Percentiles rank a stretch among this genome's conserved stretches.
Conservation (phyloP, 768 basidiomycete species). For the Boletus rufocinnamomeus region DNA sequence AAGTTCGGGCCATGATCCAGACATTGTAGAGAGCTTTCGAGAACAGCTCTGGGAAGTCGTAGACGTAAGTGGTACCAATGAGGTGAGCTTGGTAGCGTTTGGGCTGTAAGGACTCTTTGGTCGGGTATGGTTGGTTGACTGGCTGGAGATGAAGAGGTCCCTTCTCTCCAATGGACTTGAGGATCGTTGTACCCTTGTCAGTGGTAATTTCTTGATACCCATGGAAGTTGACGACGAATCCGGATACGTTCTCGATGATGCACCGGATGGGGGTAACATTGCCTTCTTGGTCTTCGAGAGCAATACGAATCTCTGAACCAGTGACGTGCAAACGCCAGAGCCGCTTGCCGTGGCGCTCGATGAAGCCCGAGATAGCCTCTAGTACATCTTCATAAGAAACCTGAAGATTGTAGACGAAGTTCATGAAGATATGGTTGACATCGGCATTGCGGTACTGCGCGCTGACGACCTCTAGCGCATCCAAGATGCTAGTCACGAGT, state of each 20-base stretch:
- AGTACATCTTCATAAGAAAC: conserved; percentile 97
- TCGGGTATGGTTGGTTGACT: conserved; percentile 90
- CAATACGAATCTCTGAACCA: conserved; percentile 94
- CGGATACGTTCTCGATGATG: conserved; percentile 97
- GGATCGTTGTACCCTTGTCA: conserved; percentile 91
- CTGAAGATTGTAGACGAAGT: conserved; percentile 95
- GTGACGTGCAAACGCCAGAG: conserved; percentile 98
- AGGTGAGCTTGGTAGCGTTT: conserved; percentile 99
- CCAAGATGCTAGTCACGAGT: conserved; percentile 89
- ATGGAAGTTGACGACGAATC: conserved; percentile 98
- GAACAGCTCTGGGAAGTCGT: conserved; percentile 99
- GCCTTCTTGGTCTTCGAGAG: conserved; percentile 92
- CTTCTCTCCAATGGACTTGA: conserved; percentile 98
- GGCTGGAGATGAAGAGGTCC: conserved; percentile 96
- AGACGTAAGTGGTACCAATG: conserved; percentile 97
- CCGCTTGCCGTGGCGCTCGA: conserved; percentile 97
- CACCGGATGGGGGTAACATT: conserved; percentile 96
- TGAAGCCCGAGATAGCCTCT: conserved; percentile 97
- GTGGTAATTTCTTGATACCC: conserved; percentile 98
- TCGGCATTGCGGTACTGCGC: conserved; percentile 90
- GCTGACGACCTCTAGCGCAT: conserved; percentile 92
- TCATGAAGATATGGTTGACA: conserved; percentile 98
- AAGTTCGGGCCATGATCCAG: conserved; percentile 74
- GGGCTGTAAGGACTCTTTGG: conserved; percentile 97
- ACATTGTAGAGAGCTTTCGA: conserved; percentile 93